A percentile compares a stretch with the other conserved stretches of the same genome.
Evolutionary conservation across 169 alveolate species (phyloP).

Genomic region (Besnoitia besnoiti): DNA sequence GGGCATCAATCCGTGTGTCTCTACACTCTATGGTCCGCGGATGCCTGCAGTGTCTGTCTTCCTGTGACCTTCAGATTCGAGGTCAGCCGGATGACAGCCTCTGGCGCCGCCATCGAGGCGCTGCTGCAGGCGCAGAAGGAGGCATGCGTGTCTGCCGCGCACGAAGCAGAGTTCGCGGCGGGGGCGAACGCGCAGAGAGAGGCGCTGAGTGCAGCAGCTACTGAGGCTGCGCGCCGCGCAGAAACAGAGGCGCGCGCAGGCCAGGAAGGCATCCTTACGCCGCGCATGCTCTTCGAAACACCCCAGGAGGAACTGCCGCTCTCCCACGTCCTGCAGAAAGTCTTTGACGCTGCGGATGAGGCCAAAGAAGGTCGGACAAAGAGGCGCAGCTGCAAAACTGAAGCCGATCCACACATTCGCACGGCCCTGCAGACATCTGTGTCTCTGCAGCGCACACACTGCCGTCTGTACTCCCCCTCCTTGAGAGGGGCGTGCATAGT

Average conservation of each 20-base stretch:
- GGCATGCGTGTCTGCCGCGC: conserved; percentile 36
- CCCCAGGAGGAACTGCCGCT: conserved; percentile 41
- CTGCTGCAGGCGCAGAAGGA: conserved; percentile 59
- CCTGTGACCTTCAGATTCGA: conserved; percentile 54
- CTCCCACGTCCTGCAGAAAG: conserved; percentile 50
- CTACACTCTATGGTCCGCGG: too few relatives aligned
- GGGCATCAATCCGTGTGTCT: too few relatives aligned
- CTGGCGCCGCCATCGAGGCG: neutral
- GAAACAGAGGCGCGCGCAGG: conserved; percentile 17
- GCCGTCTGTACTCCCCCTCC: too few relatives aligned
- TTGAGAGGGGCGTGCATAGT: too few relatives aligned
- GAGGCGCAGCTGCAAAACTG: too few relatives aligned
- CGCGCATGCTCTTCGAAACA: conserved; percentile 61
- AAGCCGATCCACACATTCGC: too few relatives aligned
- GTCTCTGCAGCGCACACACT: too few relatives aligned
- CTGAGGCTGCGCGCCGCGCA: neutral
- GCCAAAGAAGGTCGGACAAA: conserved; percentile 38
- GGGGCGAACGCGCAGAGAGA: conserved; percentile 21
- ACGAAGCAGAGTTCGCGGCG: conserved; percentile 12
- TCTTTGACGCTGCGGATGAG: conserved; percentile 64
- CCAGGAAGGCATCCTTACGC: conserved; percentile 29
- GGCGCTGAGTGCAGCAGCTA: conserved; percentile 40
- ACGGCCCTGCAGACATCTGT: too few relatives aligned
- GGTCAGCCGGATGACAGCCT: conserved; percentile 59
- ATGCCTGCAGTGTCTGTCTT: neutral